Evolutionary conservation across 495 filamentous ascomycete genomes (phyloP), one percentile per base, ranked within the genome.

Genomic region (Annulohypoxylon bovei): DNA sequence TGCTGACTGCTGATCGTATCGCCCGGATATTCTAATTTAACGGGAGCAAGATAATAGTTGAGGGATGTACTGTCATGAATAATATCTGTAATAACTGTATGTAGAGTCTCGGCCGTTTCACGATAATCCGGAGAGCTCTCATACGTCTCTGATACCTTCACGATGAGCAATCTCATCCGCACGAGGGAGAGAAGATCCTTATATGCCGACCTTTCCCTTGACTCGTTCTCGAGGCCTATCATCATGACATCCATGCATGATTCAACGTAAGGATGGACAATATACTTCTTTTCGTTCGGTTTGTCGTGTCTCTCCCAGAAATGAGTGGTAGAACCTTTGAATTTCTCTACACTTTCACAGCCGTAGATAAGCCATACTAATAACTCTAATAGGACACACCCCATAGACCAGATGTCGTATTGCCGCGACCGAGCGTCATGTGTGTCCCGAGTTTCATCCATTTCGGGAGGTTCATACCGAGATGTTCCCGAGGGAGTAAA

Each of bases 351-450:
- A 11, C 40, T 46, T 23, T 46, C 7, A 11, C 20, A 42, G n/a
- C 71, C 74, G 55, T 75, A 71, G 1, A 79, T 54, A 47, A 81
- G 42, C 78, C 78, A 81, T 16, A 77, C 53, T n/a, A 77, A 39
- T 32, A 70, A 65, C 64, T 81, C 78, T 12, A 81, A 49, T 18
- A 65, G 56, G 9, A 81, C 65, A 64, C 74, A 77, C 20, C 78
- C 78, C 56, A 81, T 74, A 0, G 77, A 76, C 78, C 78, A 80
- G 11, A 76, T 75, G 49, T 81, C 79, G 30, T 74, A 79, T 0
- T 56, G 56, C 6, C 75, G 70, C 2, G 78, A 78, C 25, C 62
- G 68, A 25, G 62, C 8, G 1, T 22, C 28, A 47, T 46, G 12
- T 20, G 40, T 20, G 0, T 23, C 16, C 8, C 18, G 16, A 18